A percentile compares a stretch with the other conserved stretches of the same genome.
These are phyloP conservation scores for Pholiota adiposa DNA, from an alignment of 1,284 basidiomycete genomes.

Conservation along the genomic window DNA sequence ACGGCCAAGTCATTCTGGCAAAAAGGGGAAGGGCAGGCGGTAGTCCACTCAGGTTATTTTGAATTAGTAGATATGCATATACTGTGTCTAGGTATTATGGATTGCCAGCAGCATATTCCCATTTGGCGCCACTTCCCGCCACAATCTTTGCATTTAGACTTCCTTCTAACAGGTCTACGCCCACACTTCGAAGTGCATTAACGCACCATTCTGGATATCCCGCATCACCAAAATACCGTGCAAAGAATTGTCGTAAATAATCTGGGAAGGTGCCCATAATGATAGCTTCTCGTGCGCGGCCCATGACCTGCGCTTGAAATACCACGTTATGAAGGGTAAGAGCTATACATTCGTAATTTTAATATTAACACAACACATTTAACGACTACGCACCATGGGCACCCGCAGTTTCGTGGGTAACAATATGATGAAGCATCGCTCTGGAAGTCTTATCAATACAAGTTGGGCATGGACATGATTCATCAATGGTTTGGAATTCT, in stretches of 20 bases:
- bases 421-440: slow-evolving; percentile 73
- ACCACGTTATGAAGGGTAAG: slow-evolving; percentile 80
- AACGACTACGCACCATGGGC: slow-evolving; percentile 64
- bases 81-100: slow-evolving; percentile 15
- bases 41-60: slow-evolving; percentile 4
- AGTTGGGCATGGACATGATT: slow-evolving; percentile 79
- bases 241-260: slow-evolving; percentile 76
- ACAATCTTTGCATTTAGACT: slow-evolving; percentile 48
- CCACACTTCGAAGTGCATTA: slow-evolving; percentile 75
- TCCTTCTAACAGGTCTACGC: slow-evolving; percentile 72
- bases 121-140: slow-evolving; percentile 68
- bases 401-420: slow-evolving; percentile 77
- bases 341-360: slow-evolving; percentile 43
- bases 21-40: slow-evolving; percentile 34
- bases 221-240: slow-evolving; percentile 65
- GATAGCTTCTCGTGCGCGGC: slow-evolving; percentile 77
- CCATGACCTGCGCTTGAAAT: slow-evolving; percentile 85
- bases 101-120: slow-evolving; percentile 60
- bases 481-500: slow-evolving; percentile 74
- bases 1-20: slow-evolving; percentile 46
- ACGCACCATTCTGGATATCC: slow-evolving; percentile 86
- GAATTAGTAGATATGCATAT: slow-evolving; percentile 1
- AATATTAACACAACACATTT: background rate
- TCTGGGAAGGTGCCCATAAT: slow-evolving; percentile 74
- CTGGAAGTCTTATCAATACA: slow-evolving; percentile 67